Evolutionary conservation across 2,329 filamentous ascomycete species (phyloP), one percentile per base, ranked within the genome.

Genomic region (Conoideocrella luteorostrata): DNA sequence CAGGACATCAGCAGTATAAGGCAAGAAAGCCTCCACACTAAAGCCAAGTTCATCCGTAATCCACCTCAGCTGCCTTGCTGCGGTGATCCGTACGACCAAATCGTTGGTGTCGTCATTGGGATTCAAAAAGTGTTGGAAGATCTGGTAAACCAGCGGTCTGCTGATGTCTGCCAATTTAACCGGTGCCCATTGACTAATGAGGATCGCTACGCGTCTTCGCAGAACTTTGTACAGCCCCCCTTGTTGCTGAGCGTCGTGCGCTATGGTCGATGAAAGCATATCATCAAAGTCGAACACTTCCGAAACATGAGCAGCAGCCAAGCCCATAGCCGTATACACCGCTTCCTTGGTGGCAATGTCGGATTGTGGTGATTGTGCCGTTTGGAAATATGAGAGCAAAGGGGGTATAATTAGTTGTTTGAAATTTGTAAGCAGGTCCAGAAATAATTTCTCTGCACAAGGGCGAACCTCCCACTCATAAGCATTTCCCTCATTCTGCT

Each of bases 401-500:
- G 88, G 89, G 36, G 84, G 78, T 9, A 88, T 78, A 30, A 97
- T 76, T 22, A 94, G 72, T 37, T 83, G 72, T 65, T 93, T 95
- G 74, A 88, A 94, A 66, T 95, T 84, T 48, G 88, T 86, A 47
- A 95, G 79, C 15, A 98, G 77, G 56, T 96, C 90, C 52, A 96
- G 74, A 64, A 97, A 95, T 12, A 98, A 74, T 63, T 90, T 94
- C 64, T 98, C 93, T 0, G 93, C 84, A 59, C 91, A 97, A 3
- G 90, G 88, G 24, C 91, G 82, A 42, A 97, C 84, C 46, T 91
- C 87, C 69, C 90, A 96, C 57, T 97, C 89, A 76, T 86, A 97
- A 2, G 86, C 87, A 53, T 88, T 86, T 28, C 86, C 82, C 47
- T 87, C 80, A 47, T 84, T 86, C 56, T 94, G 88, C 68, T 96